phyloP scores from a whole-genome alignment of 2,329 filamentous ascomycete species.

The Calonectria multiphialidica region DNA sequence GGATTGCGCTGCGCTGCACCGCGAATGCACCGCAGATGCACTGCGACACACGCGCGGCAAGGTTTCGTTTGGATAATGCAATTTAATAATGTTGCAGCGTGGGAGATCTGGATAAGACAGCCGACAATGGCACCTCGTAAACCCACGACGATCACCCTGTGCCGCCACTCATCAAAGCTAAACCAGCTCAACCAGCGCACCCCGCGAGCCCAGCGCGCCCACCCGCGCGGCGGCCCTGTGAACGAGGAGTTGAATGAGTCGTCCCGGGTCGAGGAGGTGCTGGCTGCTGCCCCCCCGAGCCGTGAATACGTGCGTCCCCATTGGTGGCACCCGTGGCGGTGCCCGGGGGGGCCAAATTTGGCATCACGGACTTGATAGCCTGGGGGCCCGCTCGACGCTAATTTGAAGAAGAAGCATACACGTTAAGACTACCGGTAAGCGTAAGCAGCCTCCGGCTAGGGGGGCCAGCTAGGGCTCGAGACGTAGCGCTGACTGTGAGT shows the following conservation, averaged over 20 bases:
- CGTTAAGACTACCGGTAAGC: constrained; percentile 11
- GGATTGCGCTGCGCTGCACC: not conserved
- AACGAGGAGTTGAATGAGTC: not conserved
- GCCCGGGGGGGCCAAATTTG: not conserved
- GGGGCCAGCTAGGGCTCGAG: not conserved
- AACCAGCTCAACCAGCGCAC: not conserved
- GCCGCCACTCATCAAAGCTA: constrained; percentile 8
- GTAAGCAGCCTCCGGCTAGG: not conserved
- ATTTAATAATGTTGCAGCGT: not conserved
- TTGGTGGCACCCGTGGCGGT: not conserved
- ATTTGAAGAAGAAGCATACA: constrained; percentile 7
- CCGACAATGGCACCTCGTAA: not conserved
- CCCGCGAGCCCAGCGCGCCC: too few species aligned
- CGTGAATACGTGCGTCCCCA: not conserved
- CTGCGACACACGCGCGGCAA: not conserved
- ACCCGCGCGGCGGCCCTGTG: not conserved
- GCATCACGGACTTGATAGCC: constrained; percentile 4
- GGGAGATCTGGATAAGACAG: not conserved
- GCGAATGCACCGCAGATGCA: not conserved
- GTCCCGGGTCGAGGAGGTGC: not conserved
- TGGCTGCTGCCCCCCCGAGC: too few species aligned
- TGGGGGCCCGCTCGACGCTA: not conserved
- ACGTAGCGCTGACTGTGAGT: constrained; percentile 2
- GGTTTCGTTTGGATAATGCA: not conserved
- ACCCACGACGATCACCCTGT: not conserved